phyloP scores from a whole-genome alignment of 2,329 filamentous ascomycete species.

The Fusarium sp. region DNA sequence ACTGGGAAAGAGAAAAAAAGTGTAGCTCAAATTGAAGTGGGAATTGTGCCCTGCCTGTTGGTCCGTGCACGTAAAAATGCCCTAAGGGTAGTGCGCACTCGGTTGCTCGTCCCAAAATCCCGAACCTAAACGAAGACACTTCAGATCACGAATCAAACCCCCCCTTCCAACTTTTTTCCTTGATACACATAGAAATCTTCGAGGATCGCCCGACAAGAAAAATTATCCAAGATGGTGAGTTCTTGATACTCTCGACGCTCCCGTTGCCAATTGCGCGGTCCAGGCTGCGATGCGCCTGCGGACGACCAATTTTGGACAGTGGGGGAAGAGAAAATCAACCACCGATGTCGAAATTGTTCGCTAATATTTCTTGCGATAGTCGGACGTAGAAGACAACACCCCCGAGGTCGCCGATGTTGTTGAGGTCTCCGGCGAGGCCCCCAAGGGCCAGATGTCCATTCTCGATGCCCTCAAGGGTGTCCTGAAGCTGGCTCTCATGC shows the following conservation, averaged over 20 bases:
- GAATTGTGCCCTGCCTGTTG: constrained; percentile 57
- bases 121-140: constrained; percentile 52
- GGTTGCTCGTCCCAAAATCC: constrained; percentile 57
- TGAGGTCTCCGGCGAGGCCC: constrained; percentile 93
- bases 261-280: constrained; percentile 40
- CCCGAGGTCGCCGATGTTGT: constrained; percentile 90
- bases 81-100: constrained; percentile 58
- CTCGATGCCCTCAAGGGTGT: constrained; percentile 99
- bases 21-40: constrained; percentile 14
- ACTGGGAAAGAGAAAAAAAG: constrained; percentile 29
- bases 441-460: constrained; percentile 96
- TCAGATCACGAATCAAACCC: constrained; percentile 52
- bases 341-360: constrained; percentile 20
- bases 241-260: constrained; percentile 17
- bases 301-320: constrained; percentile 28
- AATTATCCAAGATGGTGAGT: constrained; percentile 74
- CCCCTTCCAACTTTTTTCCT: constrained; percentile 48
- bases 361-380: constrained; percentile 68
- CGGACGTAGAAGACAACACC: constrained; percentile 99
- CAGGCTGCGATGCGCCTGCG: constrained; percentile 9
- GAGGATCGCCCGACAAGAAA: constrained; percentile 77
- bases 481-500: constrained; percentile 98
- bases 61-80: constrained; percentile 58
- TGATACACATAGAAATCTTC: constrained; percentile 68
- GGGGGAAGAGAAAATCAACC: constrained; percentile 21